Conservation (phyloP, 2,329 filamentous ascomycete genomes). For the Epichloe amarillans region DNA sequence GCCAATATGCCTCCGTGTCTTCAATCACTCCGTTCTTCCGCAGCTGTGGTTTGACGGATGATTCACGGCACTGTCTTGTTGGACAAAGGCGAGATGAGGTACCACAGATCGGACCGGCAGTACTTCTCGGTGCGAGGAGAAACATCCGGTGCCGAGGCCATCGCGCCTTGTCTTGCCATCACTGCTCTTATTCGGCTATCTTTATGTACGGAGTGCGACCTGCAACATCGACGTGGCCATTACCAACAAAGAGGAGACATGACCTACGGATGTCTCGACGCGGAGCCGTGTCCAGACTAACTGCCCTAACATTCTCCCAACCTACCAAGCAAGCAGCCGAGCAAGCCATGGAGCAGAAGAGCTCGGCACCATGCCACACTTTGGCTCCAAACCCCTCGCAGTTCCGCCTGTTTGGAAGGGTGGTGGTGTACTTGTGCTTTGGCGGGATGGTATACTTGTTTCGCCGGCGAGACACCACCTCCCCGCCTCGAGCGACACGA, state of each 20-base stretch:
- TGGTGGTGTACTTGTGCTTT: conserved; percentile 3
- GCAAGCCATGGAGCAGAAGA: neutral
- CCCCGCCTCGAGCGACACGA: conserved; percentile 3
- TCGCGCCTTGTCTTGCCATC: conserved; percentile 3
- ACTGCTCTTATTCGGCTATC: conserved; percentile 3
- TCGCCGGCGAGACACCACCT: conserved; percentile 8
- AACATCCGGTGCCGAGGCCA: conserved; percentile 2
- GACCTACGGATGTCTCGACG: conserved; percentile 1
- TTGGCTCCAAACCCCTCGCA: neutral
- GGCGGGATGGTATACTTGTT: conserved; percentile 7
- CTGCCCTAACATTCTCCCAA: neutral
- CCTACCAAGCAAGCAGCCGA: neutral
- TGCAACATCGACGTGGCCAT: conserved; percentile 5
- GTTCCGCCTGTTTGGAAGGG: neutral
- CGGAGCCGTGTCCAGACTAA: neutral
- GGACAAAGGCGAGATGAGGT: conserved; percentile 26
- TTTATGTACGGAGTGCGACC: conserved; percentile 1
- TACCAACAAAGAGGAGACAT: neutral
- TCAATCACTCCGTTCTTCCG: conserved; percentile 5
- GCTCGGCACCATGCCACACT: neutral
- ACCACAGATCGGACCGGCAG: conserved; percentile 24
- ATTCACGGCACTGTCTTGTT: conserved; percentile 10
- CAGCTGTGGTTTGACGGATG: neutral
- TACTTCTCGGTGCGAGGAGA: conserved; percentile 18
- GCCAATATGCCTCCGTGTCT: conserved; percentile 7